A percentile compares a stretch with the other conserved stretches of the same genome.
Conservation (phyloP, 345 rosid genomes). For the Populus alba region DNA sequence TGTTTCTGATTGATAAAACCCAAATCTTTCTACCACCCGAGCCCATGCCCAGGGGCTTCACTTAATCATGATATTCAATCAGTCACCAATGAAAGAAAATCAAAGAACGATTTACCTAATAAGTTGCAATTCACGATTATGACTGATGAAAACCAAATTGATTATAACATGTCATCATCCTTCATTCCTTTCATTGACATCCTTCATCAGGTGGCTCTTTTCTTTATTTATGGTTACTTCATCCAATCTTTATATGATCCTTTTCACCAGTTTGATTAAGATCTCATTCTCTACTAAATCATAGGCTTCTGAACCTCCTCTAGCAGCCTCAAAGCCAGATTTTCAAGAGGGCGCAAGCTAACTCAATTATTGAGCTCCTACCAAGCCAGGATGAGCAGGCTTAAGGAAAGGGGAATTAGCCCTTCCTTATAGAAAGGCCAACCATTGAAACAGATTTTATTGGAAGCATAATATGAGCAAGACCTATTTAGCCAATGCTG, state of each 20-base stretch:
- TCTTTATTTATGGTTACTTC: neutral
- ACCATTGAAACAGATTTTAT: neutral
- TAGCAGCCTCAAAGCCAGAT: neutral
- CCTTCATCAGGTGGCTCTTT: neutral
- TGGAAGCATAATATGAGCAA: neutral
- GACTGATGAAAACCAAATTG: neutral
- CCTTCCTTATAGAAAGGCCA: neutral
- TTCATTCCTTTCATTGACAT: neutral
- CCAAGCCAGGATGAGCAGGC: neutral
- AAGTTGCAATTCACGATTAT: neutral
- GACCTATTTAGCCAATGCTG: neutral
- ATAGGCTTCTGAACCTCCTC: neutral
- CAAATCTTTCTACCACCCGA: neutral
- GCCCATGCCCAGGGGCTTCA: neutral
- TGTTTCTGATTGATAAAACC: neutral
- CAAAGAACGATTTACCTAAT: neutral
- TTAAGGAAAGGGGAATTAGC: neutral
- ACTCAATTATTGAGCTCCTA: neutral
- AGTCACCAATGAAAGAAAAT: neutral
- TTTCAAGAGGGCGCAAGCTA: neutral
- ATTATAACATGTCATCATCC: neutral
- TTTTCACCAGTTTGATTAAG: neutral
- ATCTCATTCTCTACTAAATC: neutral
- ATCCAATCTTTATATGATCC: neutral
- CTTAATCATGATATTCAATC: neutral